Percentiles rank a stretch among this genome's conserved stretches.
These are phyloP conservation scores for Seiridium unicorne DNA, from an alignment of 2,329 filamentous ascomycete genomes.

Conservation along the genomic window DNA sequence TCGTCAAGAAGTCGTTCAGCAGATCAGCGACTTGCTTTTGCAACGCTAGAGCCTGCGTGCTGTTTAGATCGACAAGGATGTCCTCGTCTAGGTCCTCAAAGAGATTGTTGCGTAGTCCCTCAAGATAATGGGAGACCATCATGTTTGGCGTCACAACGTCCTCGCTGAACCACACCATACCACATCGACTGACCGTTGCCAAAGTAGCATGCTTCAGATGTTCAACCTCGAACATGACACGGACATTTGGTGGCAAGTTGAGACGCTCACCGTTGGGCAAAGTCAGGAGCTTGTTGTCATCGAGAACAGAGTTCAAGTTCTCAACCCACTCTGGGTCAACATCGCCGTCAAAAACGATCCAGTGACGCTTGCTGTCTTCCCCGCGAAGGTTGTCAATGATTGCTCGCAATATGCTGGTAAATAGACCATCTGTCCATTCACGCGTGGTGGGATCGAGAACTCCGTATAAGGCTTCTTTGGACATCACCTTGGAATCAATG, in stretches of 20 bases:
- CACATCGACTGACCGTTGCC: conserved; percentile 97
- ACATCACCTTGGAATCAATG: conserved; percentile 99
- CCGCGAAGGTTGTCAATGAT: conserved; percentile 98
- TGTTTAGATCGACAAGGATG: conserved; percentile 68
- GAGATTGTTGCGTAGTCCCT: conserved; percentile 74
- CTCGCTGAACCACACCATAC: conserved; percentile 99
- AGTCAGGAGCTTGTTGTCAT: conserved; percentile 97
- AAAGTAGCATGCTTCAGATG: conserved; percentile 95
- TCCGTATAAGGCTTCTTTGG: conserved; percentile 95
- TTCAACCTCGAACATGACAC: conserved; percentile 99
- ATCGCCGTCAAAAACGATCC: conserved; percentile 99
- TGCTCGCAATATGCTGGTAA: conserved; percentile 95
- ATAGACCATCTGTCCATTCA: conserved; percentile 98
- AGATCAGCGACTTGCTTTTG: conserved; percentile 80
- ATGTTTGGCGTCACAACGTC: conserved; percentile 92
- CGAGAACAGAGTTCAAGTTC: conserved; percentile 98
- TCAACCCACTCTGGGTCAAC: conserved; percentile 99
- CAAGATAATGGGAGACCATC: conserved; percentile 90
- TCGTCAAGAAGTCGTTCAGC: conserved; percentile 71
- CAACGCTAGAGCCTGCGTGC: conserved; percentile 74
- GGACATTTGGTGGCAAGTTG: conserved; percentile 88
- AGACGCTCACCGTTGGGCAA: conserved; percentile 97
- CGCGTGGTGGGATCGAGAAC: conserved; percentile 94
- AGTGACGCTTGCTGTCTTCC: conserved; percentile 94
- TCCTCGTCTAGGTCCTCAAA: conserved; percentile 98